These are phyloP conservation scores for Paecilomyces variotii DNA, from an alignment of 2,329 filamentous ascomycete genomes.

Conservation along the genomic window DNA sequence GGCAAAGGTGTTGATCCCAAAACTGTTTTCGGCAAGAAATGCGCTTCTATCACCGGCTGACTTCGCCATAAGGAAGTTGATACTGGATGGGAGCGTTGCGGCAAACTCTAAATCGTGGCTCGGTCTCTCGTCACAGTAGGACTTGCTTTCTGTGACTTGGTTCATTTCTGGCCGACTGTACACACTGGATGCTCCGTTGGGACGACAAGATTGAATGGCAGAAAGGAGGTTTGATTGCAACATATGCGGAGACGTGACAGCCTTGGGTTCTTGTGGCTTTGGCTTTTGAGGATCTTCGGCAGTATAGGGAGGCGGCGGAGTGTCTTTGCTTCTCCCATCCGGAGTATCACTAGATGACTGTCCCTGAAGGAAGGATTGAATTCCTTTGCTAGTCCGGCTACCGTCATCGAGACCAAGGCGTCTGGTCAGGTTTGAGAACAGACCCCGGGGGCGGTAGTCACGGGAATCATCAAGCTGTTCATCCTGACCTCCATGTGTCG, in stretches of 20 bases:
- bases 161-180: conserved; percentile 65
- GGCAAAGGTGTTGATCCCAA: conserved; percentile 61
- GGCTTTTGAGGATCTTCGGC: conserved; percentile 24
- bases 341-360: conserved; percentile 15
- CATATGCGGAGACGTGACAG: conserved; percentile 31
- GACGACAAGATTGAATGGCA: conserved; percentile 68
- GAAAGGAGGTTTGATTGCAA: conserved; percentile 52
- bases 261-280: conserved; percentile 23
- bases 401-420: conserved; percentile 58
- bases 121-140: conserved; percentile 75
- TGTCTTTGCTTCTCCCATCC: conserved; percentile 11
- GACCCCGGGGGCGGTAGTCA: conserved; percentile 43
- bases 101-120: conserved; percentile 65
- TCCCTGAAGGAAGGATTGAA: conserved; percentile 23
- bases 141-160: conserved; percentile 69
- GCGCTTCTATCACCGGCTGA: conserved; percentile 41
- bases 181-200: conserved; percentile 65
- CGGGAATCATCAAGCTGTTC: conserved; percentile 16
- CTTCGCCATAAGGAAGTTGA: conserved; percentile 65
- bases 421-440: conserved; percentile 62
- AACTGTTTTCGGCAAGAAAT: conserved; percentile 57
- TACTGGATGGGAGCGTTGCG: conserved; percentile 61
- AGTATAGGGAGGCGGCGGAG: conserved; percentile 35
- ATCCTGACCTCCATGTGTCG: conserved; percentile 12
- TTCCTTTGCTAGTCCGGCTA: conserved; percentile 3